Evolutionary conservation across 495 filamentous ascomycete genomes (phyloP), one percentile per base, ranked within the genome.

Genomic region (Podospora pseudoanserina): DNA sequence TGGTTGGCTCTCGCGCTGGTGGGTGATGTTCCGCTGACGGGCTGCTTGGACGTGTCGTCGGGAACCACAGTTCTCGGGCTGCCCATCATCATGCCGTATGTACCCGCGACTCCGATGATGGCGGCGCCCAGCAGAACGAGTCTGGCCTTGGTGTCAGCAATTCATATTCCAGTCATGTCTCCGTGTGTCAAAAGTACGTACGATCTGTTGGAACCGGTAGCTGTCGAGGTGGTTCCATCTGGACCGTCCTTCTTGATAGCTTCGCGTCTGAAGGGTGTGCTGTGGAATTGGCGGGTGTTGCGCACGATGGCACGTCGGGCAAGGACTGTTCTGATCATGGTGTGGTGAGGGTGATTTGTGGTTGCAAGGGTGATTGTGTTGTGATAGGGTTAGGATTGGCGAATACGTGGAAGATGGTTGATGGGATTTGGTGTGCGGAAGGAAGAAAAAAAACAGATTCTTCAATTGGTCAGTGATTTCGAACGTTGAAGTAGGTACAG

Each of bases 71-170:
- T 30, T 30, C 59, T 23, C 16, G 59, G 59, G 27, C 59, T 61
- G 16, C 59, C 59, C 59, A 61, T 61, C 59, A 61, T 30, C 59
- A 61, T 18, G 7, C 59, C 27, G 59, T 61, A 61, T 18, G 26
- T 28, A 18, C 59, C 59, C 16, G n/a, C 59, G 23, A 61, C 59
- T 18, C 59, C 59, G 23, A 61, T 18, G 59, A 61, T 30, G 19
- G 30, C 23, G 16, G 59, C 27, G 30, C 23, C 59, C 5, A 61
- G 16, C 6, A 61, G 26, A 0, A 20, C 23, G 16, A 26, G 26
- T 61, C 59, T 61, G n/a, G 15, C 39, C 2, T 49, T 49, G 15
- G 39, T 49, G 39, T 49, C 39, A 49, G 39, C 39, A 39, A 39
- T 49, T 49, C 39, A 18, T 23, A 23, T 6, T 11, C 39, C 39